Evolutionary conservation across 495 filamentous ascomycete genomes (phyloP), one percentile per base, ranked within the genome.

Genomic region (Monascus purpureus): DNA sequence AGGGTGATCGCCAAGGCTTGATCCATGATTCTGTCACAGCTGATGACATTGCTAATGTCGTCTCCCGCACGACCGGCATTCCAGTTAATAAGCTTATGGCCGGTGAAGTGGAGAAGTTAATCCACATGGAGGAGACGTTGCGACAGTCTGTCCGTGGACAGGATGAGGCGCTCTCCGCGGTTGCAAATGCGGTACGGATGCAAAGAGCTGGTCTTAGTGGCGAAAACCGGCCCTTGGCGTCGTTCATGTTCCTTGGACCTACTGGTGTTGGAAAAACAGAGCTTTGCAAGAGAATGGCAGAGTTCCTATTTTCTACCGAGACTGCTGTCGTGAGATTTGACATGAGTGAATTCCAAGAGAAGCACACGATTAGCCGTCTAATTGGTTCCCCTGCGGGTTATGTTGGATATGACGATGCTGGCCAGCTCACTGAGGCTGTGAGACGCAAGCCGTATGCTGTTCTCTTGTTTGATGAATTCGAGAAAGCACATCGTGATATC

Each of bases 191-290:
- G 6, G 86, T 97, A 12, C 70, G 90, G 13, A 82, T 93, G 74
- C 90, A 97, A 50, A 67, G 90, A 34, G 90, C 90, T 15, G 90
- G 90, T 6, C 67, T 96, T 18, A 86, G 77, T 40, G 82, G 83
- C 14, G 84, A 94, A 39, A 92, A 94, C 45, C 74, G 88, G 1
- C 88, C 90, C 1, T 61, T 93, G 6, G 90, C 88, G 1, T 85
- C 77, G 4, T 96, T 96, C 68, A 93, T 96, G 80, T 95, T 96
- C 66, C 69, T 96, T 12, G 90, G 90, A 0, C 90, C 90, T 5
- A 97, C 90, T 9, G 88, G 90, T 41, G 88, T 95, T 17, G 90
- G 90, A 31, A 97, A 97, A 55, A 97, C 88, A 1, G 90, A 95
- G 42, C 69, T 95, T 4, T 94, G 86, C 68, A 97, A 97, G 68